Base-by-base conservation (phyloP, 148 eudicot species). In the Nyssa sinensis region DNA sequence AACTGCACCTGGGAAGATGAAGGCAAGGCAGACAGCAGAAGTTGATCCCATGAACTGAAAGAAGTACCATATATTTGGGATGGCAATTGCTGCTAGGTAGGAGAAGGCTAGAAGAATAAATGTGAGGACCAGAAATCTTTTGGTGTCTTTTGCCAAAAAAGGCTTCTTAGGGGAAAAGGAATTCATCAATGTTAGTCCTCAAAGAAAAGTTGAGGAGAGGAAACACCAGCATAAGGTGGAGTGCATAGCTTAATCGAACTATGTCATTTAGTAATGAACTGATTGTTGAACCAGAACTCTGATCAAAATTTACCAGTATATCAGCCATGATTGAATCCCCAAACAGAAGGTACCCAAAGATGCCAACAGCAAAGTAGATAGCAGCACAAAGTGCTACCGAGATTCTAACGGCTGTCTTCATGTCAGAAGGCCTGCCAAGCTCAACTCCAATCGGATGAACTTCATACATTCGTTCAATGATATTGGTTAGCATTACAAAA, bases 31-130 rank as follows among this genome's bases (percentile, higher is more conserved):
- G 37, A 95, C 88, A 7, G 90, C 86, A 29, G 96, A 80, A 49
- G 98, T 95, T 21, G 98, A 92, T 47, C 98, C 98, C 71, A 92
- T 73, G 66, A n/a, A n/a, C n/a, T n/a, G n/a, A n/a, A n/a, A n/a
- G n/a, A n/a, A n/a, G n/a, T n/a, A n/a, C n/a, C n/a, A 87, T 27
- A 95, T 90, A 66, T 88, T 88, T 0, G 98, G 98, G 47, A 95
- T 80, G 62, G 81, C 85, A 78, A 95, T 90, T 3, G 98, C 93
- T 6, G 87, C 86, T 14, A 88, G 31, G 41, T 89, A 95, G 14
- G 84, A 63, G 24, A 86, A 66, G 3, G 49, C 81, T 5, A 92
- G 75, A 30, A 95, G 51, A 44, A 78, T 34, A 66, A 82, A 63
- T 30, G 88, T 87, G 30, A 95, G 86, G 64, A 71, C 14, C 37